These are phyloP conservation scores for Gentiana dahurica DNA, from an alignment of 257 asterid genomes.

Conservation along the genomic window DNA sequence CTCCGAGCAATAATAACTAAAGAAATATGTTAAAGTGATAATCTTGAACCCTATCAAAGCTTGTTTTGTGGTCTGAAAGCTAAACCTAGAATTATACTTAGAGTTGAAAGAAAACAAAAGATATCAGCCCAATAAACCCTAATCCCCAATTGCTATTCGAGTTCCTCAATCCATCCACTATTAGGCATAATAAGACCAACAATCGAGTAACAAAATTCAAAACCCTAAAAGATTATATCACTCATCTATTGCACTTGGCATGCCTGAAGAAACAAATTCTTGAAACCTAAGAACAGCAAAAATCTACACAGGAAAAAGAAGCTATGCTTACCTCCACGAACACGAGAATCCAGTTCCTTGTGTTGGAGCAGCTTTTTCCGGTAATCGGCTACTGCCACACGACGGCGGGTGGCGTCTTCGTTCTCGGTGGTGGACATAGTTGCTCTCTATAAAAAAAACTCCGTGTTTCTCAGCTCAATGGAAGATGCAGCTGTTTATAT, in stretches of 20 bases:
- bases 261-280: background rate
- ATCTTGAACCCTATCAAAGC: no score
- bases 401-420: slow-evolving; percentile 34
- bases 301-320: background rate
- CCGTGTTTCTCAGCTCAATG: no score
- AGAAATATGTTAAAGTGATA: no score
- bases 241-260: no score
- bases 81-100: no score
- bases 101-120: no score
- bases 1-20: no score
- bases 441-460: background rate
- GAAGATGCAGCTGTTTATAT: no score
- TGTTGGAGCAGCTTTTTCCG: slow-evolving; percentile 32
- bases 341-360: slow-evolving; percentile 30
- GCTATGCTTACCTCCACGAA: slow-evolving; percentile 15
- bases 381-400: slow-evolving; percentile 19
- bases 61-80: no score
- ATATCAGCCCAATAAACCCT: no score
- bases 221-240: no score
- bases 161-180: background rate
- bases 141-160: no score
- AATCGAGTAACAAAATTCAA: background rate
- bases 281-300: background rate
- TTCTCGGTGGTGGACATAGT: slow-evolving; percentile 18
- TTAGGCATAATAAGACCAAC: background rate